Percentiles rank a stretch among this genome's conserved stretches.
These are phyloP conservation scores for Mortierella sp. DNA, from an alignment of 371 early-diverging fungal genomes.

Conservation along the genomic window DNA sequence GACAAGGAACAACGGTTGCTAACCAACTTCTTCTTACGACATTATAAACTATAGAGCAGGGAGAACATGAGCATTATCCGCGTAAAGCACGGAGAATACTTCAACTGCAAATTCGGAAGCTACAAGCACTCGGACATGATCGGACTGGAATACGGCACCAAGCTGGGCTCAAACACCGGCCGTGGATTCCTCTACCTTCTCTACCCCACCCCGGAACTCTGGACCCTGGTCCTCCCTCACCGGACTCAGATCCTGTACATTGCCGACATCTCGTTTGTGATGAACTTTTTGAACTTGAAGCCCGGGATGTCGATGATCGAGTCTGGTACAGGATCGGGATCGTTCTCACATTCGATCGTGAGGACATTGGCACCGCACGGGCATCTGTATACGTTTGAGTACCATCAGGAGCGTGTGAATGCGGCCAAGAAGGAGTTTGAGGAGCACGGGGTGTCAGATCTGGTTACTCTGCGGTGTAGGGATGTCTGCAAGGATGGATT, in stretches of 20 bases:
- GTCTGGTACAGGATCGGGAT: conserved; percentile 97
- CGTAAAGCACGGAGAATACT: conserved; percentile 69
- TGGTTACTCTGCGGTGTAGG: conserved; percentile 79
- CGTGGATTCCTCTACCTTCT: conserved; percentile 91
- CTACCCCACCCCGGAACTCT: conserved; percentile 95
- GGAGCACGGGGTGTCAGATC: conserved; percentile 77
- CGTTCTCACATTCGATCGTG: conserved; percentile 95
- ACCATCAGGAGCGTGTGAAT: conserved; percentile 84
- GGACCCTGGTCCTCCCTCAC: conserved; percentile 94
- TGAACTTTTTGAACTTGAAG: conserved; percentile 81
- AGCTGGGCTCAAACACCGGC: conserved; percentile 78
- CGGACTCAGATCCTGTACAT: conserved; percentile 96
- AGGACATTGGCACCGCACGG: conserved; percentile 90
- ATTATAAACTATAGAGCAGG: conserved; percentile 64
- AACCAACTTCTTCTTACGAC: background rate
- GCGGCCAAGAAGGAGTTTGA: conserved; percentile 85
- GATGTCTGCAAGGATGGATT: conserved; percentile 96
- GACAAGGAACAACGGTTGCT: background rate
- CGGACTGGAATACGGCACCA: conserved; percentile 87
- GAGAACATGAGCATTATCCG: conserved; percentile 73
- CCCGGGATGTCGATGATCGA: conserved; percentile 93
- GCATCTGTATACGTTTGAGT: conserved; percentile 94
- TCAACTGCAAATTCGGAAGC: conserved; percentile 82
- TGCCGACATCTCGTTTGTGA: conserved; percentile 93
- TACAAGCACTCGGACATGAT: conserved; percentile 88